Evolutionary conservation across 257 asterid genomes (phyloP).

Genomic region (Euphrasia confusa): DNA sequence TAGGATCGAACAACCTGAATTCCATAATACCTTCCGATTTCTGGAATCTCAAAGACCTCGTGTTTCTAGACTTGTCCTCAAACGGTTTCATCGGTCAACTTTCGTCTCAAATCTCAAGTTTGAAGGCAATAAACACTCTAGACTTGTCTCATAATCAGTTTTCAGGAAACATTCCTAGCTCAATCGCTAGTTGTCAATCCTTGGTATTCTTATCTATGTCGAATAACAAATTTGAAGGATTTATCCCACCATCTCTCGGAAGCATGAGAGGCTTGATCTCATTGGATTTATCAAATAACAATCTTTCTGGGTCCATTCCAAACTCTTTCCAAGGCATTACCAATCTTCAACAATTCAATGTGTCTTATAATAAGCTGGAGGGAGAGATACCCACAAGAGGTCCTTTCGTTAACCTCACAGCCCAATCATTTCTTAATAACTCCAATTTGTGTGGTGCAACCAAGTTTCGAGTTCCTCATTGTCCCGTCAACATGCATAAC

Average conservation of each 20-base stretch:
- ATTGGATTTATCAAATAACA: slow-evolving; percentile 23
- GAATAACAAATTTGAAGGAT: slow-evolving; percentile 16
- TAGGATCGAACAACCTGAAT: slow-evolving; percentile 26
- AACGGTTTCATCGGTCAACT: slow-evolving; percentile 25
- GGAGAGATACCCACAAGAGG: too few species aligned
- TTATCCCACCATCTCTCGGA: slow-evolving; percentile 19
- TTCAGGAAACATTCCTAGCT: slow-evolving; percentile 27
- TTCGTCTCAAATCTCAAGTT: slow-evolving; percentile 1
- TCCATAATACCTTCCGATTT: slow-evolving; percentile 28
- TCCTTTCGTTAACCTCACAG: too few species aligned
- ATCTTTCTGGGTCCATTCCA: slow-evolving; percentile 3
- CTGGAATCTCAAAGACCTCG: slow-evolving; percentile 23
- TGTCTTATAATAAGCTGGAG: too few species aligned
- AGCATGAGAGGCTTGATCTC: slow-evolving; percentile 17
- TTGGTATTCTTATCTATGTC: neutral
- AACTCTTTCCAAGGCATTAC: neutral
- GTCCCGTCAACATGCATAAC: neutral
- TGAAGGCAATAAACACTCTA: slow-evolving; percentile 5
- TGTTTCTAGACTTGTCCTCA: slow-evolving; percentile 21
- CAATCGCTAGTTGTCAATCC: slow-evolving; percentile 16
- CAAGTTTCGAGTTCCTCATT: slow-evolving; percentile 21
- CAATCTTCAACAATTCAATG: neutral
- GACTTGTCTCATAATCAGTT: slow-evolving; percentile 30
- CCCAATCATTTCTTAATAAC: too few species aligned
- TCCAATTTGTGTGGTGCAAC: slow-evolving; percentile 25